Conservation (phyloP, 768 basidiomycete species). For the Phaffia tasmanica region DNA sequence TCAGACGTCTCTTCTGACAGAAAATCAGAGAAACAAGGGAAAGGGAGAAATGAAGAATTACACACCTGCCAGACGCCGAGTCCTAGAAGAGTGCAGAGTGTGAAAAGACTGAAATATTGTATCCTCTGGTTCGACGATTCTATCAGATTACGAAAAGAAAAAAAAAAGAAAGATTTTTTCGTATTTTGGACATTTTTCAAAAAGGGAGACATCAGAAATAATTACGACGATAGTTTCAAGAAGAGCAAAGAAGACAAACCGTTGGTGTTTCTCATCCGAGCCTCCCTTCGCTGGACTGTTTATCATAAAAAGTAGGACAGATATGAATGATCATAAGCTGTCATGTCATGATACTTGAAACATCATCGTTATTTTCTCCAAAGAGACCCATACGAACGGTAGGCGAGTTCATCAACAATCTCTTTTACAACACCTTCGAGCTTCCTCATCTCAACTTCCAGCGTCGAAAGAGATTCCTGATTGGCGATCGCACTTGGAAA, state of each 20-base stretch:
- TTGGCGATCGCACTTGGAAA: slow-evolving; percentile 81
- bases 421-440: slow-evolving; percentile 90
- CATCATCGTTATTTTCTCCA: no score
- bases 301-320: no score
- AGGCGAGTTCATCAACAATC: slow-evolving; percentile 83
- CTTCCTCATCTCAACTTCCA: slow-evolving; percentile 98
- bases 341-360: no score
- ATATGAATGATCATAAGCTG: no score
- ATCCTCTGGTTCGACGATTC: not conserved
- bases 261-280: slow-evolving; percentile 59
- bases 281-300: slow-evolving; percentile 66
- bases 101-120: not conserved
- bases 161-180: no score
- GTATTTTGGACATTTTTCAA: not conserved
- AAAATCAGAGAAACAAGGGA: not conserved
- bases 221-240: no score
- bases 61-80: not conserved
- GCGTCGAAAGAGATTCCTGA: slow-evolving; percentile 84
- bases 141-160: no score
- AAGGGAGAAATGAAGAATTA: not conserved
- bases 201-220: not conserved
- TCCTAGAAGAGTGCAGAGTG: not conserved
- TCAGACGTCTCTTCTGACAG: no score
- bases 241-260: slow-evolving; percentile 41
- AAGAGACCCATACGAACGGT: slow-evolving; percentile 37